phyloP scores from a whole-genome alignment of 2,329 filamentous ascomycete genomes.

The Penicillium olsonii region DNA sequence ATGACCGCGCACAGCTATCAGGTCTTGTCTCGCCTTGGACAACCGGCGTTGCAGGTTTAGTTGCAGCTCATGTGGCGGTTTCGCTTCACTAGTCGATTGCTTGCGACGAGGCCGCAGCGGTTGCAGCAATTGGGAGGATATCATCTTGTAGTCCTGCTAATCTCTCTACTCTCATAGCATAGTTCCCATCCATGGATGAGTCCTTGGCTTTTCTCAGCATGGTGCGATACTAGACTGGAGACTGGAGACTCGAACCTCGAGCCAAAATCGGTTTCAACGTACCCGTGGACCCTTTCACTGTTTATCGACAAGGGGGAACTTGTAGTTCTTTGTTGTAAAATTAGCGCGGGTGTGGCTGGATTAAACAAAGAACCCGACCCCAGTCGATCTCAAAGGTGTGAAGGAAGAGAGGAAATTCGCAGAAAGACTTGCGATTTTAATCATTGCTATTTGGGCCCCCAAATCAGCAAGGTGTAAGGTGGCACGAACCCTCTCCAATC shows the following conservation, averaged over 20 bases:
- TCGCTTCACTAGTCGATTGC: not conserved
- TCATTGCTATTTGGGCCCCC: not conserved
- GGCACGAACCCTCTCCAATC: not conserved
- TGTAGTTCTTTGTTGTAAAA: constrained; percentile 3
- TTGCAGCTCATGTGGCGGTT: constrained; percentile 8
- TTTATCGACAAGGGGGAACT: not conserved
- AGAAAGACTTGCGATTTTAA: not conserved
- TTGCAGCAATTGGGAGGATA: constrained; percentile 3
- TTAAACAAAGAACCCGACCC: constrained; percentile 1
- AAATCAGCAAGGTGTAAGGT: constrained; percentile 5
- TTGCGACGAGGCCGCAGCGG: constrained; percentile 4
- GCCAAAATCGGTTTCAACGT: not conserved
- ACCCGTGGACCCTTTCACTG: not conserved
- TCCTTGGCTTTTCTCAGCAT: not conserved
- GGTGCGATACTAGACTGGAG: too few relatives aligned
- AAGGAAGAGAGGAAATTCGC: not conserved
- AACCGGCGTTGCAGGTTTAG: not conserved
- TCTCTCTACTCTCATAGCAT: too few relatives aligned
- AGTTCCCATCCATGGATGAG: too few relatives aligned
- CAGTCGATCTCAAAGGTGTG: not conserved
- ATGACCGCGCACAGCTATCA: constrained; percentile 6
- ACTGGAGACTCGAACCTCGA: not conserved
- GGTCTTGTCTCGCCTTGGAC: not conserved
- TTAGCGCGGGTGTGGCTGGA: constrained; percentile 3
- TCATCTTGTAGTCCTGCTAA: constrained; percentile 2